A percentile compares a stretch with the other conserved stretches of the same genome.
phyloP scores from a whole-genome alignment of 768 basidiomycete species.

The Panaeolus papilionaceus region DNA sequence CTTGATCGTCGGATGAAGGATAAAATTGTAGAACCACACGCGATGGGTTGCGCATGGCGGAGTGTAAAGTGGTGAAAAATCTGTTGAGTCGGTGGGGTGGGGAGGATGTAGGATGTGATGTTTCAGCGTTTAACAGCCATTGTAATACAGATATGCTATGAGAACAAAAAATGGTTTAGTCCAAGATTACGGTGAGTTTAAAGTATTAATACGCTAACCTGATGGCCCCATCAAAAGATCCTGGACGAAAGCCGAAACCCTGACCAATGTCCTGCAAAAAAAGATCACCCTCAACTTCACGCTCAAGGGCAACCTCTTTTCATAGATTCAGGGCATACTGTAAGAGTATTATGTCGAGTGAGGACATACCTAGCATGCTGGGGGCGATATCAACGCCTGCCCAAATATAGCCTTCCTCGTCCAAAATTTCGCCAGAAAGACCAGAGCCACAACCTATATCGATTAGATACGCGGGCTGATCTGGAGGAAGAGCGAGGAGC shows the following conservation, averaged over 20 bases:
- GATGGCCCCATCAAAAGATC: slow-evolving; percentile 97
- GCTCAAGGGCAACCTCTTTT: slow-evolving; percentile 91
- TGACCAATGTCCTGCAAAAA: slow-evolving; percentile 98
- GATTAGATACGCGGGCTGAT: slow-evolving; percentile 83
- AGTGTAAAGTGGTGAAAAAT: slow-evolving; percentile 94
- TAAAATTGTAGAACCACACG: slow-evolving; percentile 94
- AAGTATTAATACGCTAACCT: slow-evolving; percentile 57
- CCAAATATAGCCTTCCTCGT: slow-evolving; percentile 94
- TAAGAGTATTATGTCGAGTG: neutral
- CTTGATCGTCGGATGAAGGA: slow-evolving; percentile 96
- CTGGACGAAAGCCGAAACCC: slow-evolving; percentile 95
- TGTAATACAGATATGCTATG: slow-evolving; percentile 96
- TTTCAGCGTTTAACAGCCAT: slow-evolving; percentile 98
- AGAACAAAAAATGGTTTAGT: slow-evolving; percentile 11
- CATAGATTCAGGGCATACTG: neutral
- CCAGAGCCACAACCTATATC: slow-evolving; percentile 99
- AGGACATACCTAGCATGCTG: slow-evolving; percentile 88
- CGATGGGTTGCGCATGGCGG: slow-evolving; percentile 83
- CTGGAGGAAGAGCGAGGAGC: slow-evolving; percentile 81
- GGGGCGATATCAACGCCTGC: slow-evolving; percentile 94
- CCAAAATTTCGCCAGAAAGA: slow-evolving; percentile 93
- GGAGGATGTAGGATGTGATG: slow-evolving; percentile 87
- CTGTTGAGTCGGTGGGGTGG: slow-evolving; percentile 84
- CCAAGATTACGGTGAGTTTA: neutral
- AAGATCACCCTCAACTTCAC: slow-evolving; percentile 95